A percentile compares a stretch with the other conserved stretches of the same genome.
phyloP scores from a whole-genome alignment of 345 rosid species.

The Syzygium grande region DNA sequence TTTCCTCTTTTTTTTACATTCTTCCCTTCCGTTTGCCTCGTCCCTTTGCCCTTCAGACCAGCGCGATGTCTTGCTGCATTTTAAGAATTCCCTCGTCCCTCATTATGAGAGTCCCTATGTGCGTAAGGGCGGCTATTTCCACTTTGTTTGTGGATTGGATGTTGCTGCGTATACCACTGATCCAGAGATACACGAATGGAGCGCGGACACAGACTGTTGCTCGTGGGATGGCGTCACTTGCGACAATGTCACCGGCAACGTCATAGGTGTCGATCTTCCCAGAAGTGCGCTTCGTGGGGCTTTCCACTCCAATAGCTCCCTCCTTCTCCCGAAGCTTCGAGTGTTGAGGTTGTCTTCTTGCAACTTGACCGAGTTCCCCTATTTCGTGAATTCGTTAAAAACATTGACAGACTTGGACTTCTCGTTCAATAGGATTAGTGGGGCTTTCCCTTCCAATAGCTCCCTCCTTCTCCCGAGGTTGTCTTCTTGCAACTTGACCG shows the following conservation, averaged over 20 bases:
- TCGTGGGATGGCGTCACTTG: too few species aligned
- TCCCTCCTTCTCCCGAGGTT: too few species aligned
- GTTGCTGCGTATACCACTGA: too few species aligned
- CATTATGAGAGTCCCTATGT: too few species aligned
- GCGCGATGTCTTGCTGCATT: neutral
- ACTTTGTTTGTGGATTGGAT: too few species aligned
- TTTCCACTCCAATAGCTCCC: neutral
- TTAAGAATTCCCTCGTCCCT: neutral
- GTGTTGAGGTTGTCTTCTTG: accelerated
- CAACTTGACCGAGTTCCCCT: neutral
- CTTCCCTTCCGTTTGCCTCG: neutral
- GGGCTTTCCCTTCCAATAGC: neutral
- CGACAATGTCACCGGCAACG: accelerated
- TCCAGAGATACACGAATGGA: too few species aligned
- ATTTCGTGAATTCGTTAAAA: neutral
- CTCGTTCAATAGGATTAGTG: accelerated
- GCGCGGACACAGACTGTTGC: too few species aligned
- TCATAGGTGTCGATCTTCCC: accelerated
- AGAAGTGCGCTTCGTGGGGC: accelerated
- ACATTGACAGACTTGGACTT: accelerated
- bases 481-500: too few species aligned
- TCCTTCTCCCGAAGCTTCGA: neutral
- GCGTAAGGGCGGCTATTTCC: too few species aligned
- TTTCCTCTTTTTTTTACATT: neutral
- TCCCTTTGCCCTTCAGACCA: neutral